A percentile compares a stretch with the other conserved stretches of the same genome.
These are phyloP conservation scores for Zelonia costaricensis DNA, from an alignment of 208 protist species.

Conservation along the genomic window DNA sequence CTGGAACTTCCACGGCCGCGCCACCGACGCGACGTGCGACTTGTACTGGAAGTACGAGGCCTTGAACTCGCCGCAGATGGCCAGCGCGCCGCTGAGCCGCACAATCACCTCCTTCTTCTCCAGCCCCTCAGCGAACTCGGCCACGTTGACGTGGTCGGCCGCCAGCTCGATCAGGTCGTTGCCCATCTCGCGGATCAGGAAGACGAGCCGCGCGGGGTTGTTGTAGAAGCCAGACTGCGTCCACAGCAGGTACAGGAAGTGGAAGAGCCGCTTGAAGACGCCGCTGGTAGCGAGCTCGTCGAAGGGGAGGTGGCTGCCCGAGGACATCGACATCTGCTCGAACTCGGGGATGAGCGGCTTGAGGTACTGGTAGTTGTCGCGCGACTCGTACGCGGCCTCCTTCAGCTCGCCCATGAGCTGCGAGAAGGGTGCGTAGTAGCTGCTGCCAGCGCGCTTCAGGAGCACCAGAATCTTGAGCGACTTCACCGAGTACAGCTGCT, in stretches of 20 bases:
- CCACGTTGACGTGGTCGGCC: slow-evolving; percentile 85
- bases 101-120: slow-evolving; percentile 95
- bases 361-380: slow-evolving; percentile 93
- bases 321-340: slow-evolving; percentile 71
- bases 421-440: slow-evolving; percentile 88
- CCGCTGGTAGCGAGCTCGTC: slow-evolving; percentile 75
- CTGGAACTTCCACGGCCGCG: slow-evolving; percentile 94
- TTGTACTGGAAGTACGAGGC: slow-evolving; percentile 95
- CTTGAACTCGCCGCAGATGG: slow-evolving; percentile 94
- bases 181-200: slow-evolving; percentile 94
- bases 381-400: slow-evolving; percentile 80
- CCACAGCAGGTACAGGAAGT: slow-evolving; percentile 95
- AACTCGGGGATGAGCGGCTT: slow-evolving; percentile 88
- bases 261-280: slow-evolving; percentile 91
- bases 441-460: slow-evolving; percentile 90
- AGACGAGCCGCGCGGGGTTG: slow-evolving; percentile 89
- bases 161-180: slow-evolving; percentile 96
- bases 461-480: slow-evolving; percentile 93
- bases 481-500: slow-evolving; percentile 93
- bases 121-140: slow-evolving; percentile 90
- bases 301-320: slow-evolving; percentile 65
- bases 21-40: slow-evolving; percentile 67
- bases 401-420: slow-evolving; percentile 91
- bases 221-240: slow-evolving; percentile 94
- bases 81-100: slow-evolving; percentile 80